phyloP scores from a whole-genome alignment of 495 filamentous ascomycete species.

The Aspergillus haitiensis region DNA sequence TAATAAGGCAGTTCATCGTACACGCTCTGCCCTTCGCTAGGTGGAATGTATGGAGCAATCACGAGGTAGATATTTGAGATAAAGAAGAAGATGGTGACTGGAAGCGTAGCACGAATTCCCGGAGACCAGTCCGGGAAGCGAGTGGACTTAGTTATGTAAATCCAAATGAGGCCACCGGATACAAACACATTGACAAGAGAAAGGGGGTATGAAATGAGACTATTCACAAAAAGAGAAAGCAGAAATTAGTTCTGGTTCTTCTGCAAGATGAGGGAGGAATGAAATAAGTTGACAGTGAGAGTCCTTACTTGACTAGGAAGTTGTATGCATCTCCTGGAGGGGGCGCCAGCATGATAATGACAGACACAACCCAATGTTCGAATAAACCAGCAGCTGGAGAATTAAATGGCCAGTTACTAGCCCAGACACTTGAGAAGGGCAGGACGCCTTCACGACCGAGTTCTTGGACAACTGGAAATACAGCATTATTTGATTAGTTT shows the following conservation, averaged over 20 bases:
- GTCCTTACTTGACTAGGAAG: constrained; percentile 58
- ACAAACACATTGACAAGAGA: constrained; percentile 62
- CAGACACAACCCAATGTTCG: constrained; percentile 59
- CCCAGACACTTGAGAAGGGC: constrained; percentile 61
- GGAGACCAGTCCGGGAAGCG: constrained; percentile 41
- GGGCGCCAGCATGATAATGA: constrained; percentile 62
- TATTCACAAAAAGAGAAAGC: constrained; percentile 21
- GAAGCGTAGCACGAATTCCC: constrained; percentile 35
- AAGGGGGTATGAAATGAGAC: constrained; percentile 61
- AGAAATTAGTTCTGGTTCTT: constrained; percentile 27
- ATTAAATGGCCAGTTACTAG: constrained; percentile 64
- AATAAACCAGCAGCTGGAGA: constrained; percentile 61
- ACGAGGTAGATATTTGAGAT: constrained; percentile 59
- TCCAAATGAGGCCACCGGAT: constrained; percentile 53
- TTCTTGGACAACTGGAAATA: constrained; percentile 54
- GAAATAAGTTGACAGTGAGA: constrained; percentile 17
- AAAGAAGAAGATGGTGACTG: constrained; percentile 57
- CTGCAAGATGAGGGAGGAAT: constrained; percentile 11
- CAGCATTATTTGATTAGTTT: constrained; percentile 10
- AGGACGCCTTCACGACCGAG: constrained; percentile 65
- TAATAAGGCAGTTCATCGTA: constrained; percentile 65
- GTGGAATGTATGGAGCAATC: constrained; percentile 65
- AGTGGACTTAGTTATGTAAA: constrained; percentile 52
- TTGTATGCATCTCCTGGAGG: constrained; percentile 66
- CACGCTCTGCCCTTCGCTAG: constrained; percentile 56